Base-by-base conservation (phyloP, 2,329 filamentous ascomycete species). In the Daldinia sp. region DNA sequence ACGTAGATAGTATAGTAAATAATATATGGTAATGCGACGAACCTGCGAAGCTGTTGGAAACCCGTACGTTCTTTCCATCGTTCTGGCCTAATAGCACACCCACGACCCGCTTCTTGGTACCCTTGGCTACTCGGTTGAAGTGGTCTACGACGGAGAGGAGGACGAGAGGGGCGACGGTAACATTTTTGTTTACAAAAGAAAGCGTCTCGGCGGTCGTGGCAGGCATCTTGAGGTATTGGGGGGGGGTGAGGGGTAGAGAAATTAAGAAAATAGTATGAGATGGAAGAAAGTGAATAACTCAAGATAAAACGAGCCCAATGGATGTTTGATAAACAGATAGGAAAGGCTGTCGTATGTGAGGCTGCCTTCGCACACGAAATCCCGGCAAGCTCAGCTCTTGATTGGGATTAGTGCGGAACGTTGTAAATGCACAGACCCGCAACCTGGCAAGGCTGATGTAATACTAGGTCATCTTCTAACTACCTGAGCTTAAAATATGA, bases 21-120 rank as follows among this genome's bases (percentile, higher is more conserved):
- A 29, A 39, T 41, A 49, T 32, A 48, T n/a, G 53, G 30, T 32
- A 57, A 54, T 39, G 52, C 25, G 57, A 60, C 87, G 52, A 78
- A 97, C 94, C 94, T 75, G 95, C 95, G 79, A 98, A 99, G 81
- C 95, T 97, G 87, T 99, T 99, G 69, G 95, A 98, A 73, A 98
- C 95, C 70, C 95, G 89, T 77, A 97, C 95, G 75, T 93, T 94
- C 81, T 94, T 94, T 74, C 95, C 94, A 79, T 97, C 92, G 72
- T 98, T 98, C 81, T 97, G 93, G 47, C 95, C 95, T 64, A 99
- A 83, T 59, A 99, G 82, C 49, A 98, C 95, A 74, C 95, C 95
- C 32, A 99, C 94, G 34, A 98, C 95, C 75, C 95, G 90, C 76
- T 90, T 90, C 76, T 85, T 83, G 72, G 92, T 93, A 76, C 92